Percentiles rank a stretch among this genome's conserved stretches.
Evolutionary conservation across 805 yeast genomes (phyloP).

Genomic region (Nakazawaea peltata): DNA sequence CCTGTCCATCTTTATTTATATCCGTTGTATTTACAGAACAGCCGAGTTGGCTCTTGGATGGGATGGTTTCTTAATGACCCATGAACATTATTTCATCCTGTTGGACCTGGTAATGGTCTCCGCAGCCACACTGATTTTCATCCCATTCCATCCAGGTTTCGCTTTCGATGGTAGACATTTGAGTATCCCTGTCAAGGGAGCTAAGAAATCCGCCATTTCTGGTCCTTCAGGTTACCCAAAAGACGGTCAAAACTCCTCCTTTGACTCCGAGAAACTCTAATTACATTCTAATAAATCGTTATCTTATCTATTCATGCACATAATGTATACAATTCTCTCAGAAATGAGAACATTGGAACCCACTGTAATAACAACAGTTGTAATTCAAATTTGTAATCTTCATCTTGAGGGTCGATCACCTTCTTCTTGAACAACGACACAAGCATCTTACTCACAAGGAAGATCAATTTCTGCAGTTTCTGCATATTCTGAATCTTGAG

Average conservation of each 20-base stretch:
- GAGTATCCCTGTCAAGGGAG: conserved; percentile 10
- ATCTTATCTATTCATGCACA: not conserved
- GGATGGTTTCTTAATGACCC: conserved; percentile 54
- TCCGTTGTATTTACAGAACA: conserved; percentile 67
- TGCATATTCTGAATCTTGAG: conserved; percentile 16
- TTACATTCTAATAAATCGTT: too few relatives aligned
- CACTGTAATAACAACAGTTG: conserved; percentile 55
- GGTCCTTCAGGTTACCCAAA: not conserved
- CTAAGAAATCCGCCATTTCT: not conserved
- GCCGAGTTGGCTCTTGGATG: conserved; percentile 70
- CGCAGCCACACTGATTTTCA: conserved; percentile 35
- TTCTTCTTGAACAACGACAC: conserved; percentile 38
- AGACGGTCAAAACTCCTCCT: too few relatives aligned
- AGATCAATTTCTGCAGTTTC: conserved; percentile 32
- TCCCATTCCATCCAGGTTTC: conserved; percentile 58
- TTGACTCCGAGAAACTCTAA: too few relatives aligned
- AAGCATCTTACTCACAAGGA: conserved; percentile 56
- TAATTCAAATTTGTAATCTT: conserved; percentile 51
- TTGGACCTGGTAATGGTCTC: conserved; percentile 59
- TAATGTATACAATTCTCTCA: conserved; percentile 38
- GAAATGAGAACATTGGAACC: conserved; percentile 58
- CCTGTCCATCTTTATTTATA: conserved; percentile 45
- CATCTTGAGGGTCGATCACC: conserved; percentile 34
- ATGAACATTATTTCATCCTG: conserved; percentile 49
- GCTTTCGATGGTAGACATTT: conserved; percentile 29